Evolutionary conservation across 176 grass and related monocot species (phyloP).

Genomic region (Thalia dealbata): DNA sequence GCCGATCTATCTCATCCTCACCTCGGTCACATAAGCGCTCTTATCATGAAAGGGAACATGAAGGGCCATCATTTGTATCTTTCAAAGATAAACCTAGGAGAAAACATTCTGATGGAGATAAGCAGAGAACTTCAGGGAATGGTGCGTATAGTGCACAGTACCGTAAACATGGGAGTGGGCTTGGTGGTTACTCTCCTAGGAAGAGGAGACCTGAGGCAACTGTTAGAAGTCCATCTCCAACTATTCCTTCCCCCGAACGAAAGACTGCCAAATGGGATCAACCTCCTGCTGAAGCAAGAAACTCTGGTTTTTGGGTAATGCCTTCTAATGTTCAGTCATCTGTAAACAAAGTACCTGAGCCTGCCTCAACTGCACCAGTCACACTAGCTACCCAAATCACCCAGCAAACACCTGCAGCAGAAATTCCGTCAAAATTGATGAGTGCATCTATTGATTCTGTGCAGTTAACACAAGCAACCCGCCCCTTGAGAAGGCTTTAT

Average conservation of each 20-base stretch:
- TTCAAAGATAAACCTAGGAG: conserved; percentile 41
- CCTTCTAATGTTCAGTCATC: conserved; percentile 32
- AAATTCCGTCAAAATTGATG: conserved; percentile 29
- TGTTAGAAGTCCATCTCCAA: conserved; percentile 20
- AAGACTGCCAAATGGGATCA: conserved; percentile 64
- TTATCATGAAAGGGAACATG: conserved; percentile 31
- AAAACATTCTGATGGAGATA: conserved; percentile 57
- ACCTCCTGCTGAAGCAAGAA: conserved; percentile 37
- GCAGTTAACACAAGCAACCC: conserved; percentile 86
- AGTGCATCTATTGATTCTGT: conserved; percentile 51
- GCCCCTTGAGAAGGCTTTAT: conserved; percentile 60
- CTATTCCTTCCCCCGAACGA: not conserved
- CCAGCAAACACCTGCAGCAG: conserved; percentile 21
- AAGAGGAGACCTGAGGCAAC: conserved; percentile 52
- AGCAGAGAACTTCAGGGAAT: conserved; percentile 40
- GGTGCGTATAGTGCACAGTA: conserved; percentile 40
- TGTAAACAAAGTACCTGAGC: conserved; percentile 19
- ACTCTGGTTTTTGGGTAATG: conserved; percentile 23
- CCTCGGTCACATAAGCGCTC: conserved; percentile 42
- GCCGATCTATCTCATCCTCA: conserved; percentile 44
- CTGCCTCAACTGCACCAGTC: conserved; percentile 23
- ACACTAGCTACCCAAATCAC: conserved; percentile 21
- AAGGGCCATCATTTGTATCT: conserved; percentile 21
- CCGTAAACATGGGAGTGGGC: conserved; percentile 42
- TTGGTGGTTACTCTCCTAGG: conserved; percentile 88